A percentile compares a stretch with the other conserved stretches of the same genome.
Conservation (phyloP, 331 rosid species). For the Spiraea crenata region DNA sequence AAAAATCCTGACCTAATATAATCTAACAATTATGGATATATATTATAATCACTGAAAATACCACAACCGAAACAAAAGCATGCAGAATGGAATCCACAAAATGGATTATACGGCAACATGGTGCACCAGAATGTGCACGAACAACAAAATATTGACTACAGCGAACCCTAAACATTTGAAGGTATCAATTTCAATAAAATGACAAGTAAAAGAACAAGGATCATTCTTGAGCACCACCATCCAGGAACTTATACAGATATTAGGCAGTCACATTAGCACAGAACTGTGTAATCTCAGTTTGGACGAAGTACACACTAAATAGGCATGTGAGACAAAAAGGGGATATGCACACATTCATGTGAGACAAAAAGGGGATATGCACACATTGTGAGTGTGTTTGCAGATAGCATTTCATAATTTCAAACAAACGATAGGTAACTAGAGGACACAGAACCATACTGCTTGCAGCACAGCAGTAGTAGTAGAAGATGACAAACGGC, state of each 20-base stretch:
- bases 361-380: background rate
- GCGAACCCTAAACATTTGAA: background rate
- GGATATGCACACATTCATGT: background rate
- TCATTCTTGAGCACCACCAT: background rate
- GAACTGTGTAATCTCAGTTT: conserved; percentile 2
- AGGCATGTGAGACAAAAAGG: background rate
- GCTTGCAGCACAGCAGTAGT: conserved; percentile 71
- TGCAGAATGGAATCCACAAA: background rate
- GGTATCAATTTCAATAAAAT: background rate
- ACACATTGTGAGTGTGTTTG: background rate
- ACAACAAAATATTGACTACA: conserved; percentile 4
- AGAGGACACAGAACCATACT: conserved; percentile 45
- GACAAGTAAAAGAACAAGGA: background rate
- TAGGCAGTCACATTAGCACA: background rate
- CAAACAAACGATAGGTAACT: conserved; percentile 20
- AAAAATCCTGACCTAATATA: background rate
- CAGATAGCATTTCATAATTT: background rate
- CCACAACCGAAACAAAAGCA: background rate
- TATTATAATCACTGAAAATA: background rate
- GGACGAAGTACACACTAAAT: background rate
- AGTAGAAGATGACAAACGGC: conserved; percentile 71
- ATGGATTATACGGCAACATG: background rate
- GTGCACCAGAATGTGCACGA: conserved; percentile 6
- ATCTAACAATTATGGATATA: background rate
- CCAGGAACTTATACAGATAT: background rate